Conservation (phyloP, 2,329 filamentous ascomycete species). For the Diaporthe velutina region DNA sequence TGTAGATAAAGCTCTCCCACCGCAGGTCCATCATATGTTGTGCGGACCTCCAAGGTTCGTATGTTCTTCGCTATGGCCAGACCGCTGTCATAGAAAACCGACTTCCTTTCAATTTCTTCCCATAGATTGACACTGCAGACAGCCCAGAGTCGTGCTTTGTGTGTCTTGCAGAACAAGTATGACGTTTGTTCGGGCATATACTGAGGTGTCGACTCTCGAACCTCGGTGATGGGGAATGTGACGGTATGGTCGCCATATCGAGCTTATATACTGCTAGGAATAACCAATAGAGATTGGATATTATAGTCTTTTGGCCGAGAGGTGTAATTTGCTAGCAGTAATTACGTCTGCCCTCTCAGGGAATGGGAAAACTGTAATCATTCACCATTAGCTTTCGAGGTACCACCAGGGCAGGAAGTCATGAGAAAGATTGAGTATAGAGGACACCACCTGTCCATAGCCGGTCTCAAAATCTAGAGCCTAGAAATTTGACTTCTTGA, state of each 20-base stretch:
- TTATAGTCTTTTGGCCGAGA: too few species aligned
- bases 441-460: too few species aligned
- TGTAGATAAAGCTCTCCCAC: background rate
- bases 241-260: too few species aligned
- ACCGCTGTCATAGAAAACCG: background rate
- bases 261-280: too few species aligned
- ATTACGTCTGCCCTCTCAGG: too few species aligned
- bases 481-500: background rate
- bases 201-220: background rate
- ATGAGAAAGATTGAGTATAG: too few species aligned
- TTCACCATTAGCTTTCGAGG: background rate
- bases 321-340: too few species aligned
- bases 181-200: slow-evolving; percentile 24
- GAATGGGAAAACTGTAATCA: background rate
- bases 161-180: slow-evolving; percentile 31
- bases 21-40: background rate
- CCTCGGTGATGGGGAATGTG: slow-evolving; percentile 2
- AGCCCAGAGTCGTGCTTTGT: slow-evolving; percentile 16
- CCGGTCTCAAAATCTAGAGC: background rate
- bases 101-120: background rate
- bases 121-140: background rate
- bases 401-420: background rate
- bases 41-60: background rate
- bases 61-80: too few species aligned
- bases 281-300: too few species aligned